A percentile compares a stretch with the other conserved stretches of the same genome.
phyloP scores from a whole-genome alignment of 1,284 basidiomycete species.

The Porodaedalea pini region DNA sequence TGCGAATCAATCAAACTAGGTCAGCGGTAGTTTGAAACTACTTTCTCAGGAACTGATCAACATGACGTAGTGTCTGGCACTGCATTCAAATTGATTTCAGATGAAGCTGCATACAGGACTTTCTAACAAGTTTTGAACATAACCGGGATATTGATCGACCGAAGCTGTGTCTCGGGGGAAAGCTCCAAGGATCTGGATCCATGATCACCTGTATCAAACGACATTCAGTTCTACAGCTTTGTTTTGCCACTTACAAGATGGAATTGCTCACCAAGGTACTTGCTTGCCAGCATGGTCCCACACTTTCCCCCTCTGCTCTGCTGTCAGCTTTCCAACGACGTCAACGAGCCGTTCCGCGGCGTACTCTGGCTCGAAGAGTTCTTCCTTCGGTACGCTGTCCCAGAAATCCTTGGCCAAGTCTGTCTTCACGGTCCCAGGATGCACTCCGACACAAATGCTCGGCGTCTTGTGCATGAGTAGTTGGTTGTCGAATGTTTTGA shows the following conservation, averaged over 20 bases:
- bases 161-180: neutral
- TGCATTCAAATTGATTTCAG: too few relatives aligned
- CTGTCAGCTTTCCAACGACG: slow-evolving; percentile 48
- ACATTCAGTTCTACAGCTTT: neutral
- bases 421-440: slow-evolving; percentile 60
- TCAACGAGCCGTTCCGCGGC: slow-evolving; percentile 55
- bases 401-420: slow-evolving; percentile 52
- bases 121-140: neutral
- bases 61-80: neutral
- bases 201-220: neutral
- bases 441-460: slow-evolving; percentile 56
- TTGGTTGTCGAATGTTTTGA: slow-evolving; percentile 67
- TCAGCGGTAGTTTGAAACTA: too few relatives aligned
- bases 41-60: too few relatives aligned
- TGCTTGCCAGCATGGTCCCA: slow-evolving; percentile 71
- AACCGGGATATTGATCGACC: neutral
- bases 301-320: slow-evolving; percentile 55
- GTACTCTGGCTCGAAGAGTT: slow-evolving; percentile 58
- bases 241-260: neutral
- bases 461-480: slow-evolving; percentile 49
- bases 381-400: slow-evolving; percentile 37
- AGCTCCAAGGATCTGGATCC: neutral
- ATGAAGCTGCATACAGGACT: neutral
- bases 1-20: too few relatives aligned
- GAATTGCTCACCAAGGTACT: slow-evolving; percentile 33